phyloP scores from a whole-genome alignment of 805 yeast species.

The Schizosaccharomyces lindneri region DNA sequence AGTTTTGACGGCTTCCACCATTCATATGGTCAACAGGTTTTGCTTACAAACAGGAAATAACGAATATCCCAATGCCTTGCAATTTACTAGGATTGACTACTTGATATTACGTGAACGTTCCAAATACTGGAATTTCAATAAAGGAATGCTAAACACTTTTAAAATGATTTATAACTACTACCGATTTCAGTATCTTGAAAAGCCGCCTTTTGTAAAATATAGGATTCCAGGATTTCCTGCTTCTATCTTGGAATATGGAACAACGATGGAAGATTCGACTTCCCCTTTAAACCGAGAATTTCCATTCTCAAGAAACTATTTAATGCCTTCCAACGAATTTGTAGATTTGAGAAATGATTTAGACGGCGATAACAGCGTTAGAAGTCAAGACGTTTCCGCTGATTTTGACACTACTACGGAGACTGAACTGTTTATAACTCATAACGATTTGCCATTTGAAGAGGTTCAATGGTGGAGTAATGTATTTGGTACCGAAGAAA shows the following conservation, averaged over 20 bases:
- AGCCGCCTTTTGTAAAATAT: background rate
- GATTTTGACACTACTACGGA: no score
- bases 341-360: no score
- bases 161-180: background rate
- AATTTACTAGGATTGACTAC: background rate
- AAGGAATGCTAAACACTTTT: background rate
- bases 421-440: no score
- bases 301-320: no score
- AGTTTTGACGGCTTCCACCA: background rate
- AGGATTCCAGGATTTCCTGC: background rate
- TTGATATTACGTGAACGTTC: background rate
- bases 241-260: background rate
- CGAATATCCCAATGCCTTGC: background rate
- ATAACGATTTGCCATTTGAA: background rate
- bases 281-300: no score
- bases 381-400: no score
- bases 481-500: background rate
- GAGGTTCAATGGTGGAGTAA: background rate
- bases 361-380: no score
- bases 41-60: background rate
- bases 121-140: background rate
- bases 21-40: background rate
- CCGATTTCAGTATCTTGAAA: background rate
- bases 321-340: no score
- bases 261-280: background rate